Evolutionary conservation across 75 land plant species (phyloP), one percentile per base, ranked within the genome.

Genomic region (Adiantum capillusveneris): DNA sequence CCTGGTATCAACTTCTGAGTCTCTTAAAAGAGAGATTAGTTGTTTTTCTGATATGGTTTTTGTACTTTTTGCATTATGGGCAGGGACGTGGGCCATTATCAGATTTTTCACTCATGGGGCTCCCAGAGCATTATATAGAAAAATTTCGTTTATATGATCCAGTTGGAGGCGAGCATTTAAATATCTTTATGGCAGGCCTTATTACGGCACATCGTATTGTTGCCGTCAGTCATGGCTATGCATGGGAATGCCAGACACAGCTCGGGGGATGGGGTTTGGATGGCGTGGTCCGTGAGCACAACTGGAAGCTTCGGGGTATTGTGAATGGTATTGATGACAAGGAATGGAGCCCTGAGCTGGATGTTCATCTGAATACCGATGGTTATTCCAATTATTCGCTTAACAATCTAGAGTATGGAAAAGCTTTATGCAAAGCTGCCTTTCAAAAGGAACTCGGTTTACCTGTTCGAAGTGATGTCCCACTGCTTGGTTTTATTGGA

Each of bases 191-290:
- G 51, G 98, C 98, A 54, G 98, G 98, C 19, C 57, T 93, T 25
- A 79, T 80, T 56, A 60, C 87, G 56, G 96, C 98, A 31, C 87
- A 93, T 49, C 80, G 90, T 30, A 62, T 89, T 1, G 84, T 93
- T 44, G 79, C 90, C 11, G 98, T 93, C 0, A 89, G 96, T 70
- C 90, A 79, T 63, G 96, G 96, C 28, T 93, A 93, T 63, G 75
- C 96, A 0, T 75, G 96, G 96, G 98, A 93, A 67, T 65, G 84
- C 28, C 88, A 85, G 72, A 89, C 98, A 44, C 25, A 52, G 9
- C 96, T 89, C 72, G 96, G 96, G 13, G 98, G 98, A 1, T 89
- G 96, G 96, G 98, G 96, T 7, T 65, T 93, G 48, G 87, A 88
- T 51, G 60, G 59, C 17, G 78, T 93, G 42, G 77, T 89, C 16